phyloP scores from a whole-genome alignment of 495 filamentous ascomycete species.

The Trichoderma gamsii region DNA sequence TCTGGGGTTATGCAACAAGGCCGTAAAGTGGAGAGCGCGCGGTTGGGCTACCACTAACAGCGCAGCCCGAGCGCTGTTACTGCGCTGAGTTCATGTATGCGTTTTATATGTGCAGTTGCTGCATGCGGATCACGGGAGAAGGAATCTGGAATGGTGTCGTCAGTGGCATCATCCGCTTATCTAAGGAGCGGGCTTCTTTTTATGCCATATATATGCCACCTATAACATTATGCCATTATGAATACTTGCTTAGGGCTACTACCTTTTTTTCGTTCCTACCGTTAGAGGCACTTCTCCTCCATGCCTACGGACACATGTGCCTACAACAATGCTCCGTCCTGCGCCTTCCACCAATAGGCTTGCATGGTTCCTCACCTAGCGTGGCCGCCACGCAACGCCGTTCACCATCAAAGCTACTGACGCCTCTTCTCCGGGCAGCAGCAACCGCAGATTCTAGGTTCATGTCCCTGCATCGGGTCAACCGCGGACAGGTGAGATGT shows the following conservation, averaged over 20 bases:
- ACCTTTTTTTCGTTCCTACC: background rate
- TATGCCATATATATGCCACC: too few species aligned
- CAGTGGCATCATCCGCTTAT: background rate
- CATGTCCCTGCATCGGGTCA: constrained; percentile 10
- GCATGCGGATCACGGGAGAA: constrained; percentile 12
- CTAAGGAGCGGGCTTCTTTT: background rate
- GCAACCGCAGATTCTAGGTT: background rate
- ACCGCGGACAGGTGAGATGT: background rate
- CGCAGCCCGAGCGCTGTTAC: background rate
- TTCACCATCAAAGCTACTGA: constrained; percentile 7
- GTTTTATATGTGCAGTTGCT: constrained; percentile 1
- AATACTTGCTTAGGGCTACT: background rate
- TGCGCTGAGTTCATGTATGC: constrained; percentile 2
- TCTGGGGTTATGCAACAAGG: constrained; percentile 6
- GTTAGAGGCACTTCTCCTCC: background rate
- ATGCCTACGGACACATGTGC: background rate
- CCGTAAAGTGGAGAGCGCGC: background rate
- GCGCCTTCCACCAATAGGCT: background rate
- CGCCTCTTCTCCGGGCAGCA: background rate
- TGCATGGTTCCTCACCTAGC: constrained; percentile 6
- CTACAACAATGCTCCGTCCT: background rate
- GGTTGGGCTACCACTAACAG: constrained; percentile 3
- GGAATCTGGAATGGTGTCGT: background rate
- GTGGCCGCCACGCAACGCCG: constrained; percentile 10
- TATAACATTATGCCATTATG: background rate